These are phyloP conservation scores for Penicillium bovifimosum DNA, from an alignment of 495 filamentous ascomycete genomes.

Conservation along the genomic window DNA sequence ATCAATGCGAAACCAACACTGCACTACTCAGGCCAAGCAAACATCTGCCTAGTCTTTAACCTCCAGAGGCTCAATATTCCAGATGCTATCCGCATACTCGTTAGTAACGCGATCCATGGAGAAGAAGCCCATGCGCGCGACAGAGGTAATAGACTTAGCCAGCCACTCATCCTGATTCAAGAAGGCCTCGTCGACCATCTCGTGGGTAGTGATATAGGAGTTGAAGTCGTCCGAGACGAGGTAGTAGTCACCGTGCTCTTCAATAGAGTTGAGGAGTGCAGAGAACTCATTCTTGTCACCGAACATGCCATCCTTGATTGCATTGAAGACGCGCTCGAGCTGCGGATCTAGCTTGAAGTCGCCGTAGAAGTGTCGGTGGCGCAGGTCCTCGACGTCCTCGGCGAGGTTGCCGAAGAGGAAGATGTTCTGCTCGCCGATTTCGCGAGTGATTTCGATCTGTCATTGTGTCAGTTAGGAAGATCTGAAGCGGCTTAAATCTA, in stretches of 20 bases:
- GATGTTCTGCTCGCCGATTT: conserved; percentile 92
- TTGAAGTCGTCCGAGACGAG: conserved; percentile 96
- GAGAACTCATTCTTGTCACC: conserved; percentile 69
- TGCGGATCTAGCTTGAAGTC: conserved; percentile 68
- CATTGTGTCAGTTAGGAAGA: conserved; percentile 4
- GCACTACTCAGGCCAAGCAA: neutral
- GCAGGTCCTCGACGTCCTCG: conserved; percentile 95
- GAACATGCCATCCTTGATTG: conserved; percentile 70
- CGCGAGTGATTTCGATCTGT: conserved; percentile 95
- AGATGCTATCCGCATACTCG: conserved; percentile 96
- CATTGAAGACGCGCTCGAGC: conserved; percentile 74
- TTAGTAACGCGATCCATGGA: conserved; percentile 92
- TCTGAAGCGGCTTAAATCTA: neutral
- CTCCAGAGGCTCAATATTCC: conserved; percentile 81
- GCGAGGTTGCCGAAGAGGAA: conserved; percentile 97
- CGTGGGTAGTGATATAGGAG: conserved; percentile 84
- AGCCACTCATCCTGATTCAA: conserved; percentile 87
- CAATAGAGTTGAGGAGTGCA: conserved; percentile 75
- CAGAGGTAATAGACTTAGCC: conserved; percentile 78
- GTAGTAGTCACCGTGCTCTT: conserved; percentile 94
- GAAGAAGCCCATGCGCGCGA: conserved; percentile 96
- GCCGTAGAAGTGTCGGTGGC: conserved; percentile 82
- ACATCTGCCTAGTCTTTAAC: conserved; percentile 22
- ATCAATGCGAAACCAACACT: neutral
- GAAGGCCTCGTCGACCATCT: conserved; percentile 85